Evolutionary conservation across 2,329 filamentous ascomycete genomes (phyloP), one percentile per base, ranked within the genome.

Genomic region (Colletotrichum falcatum): DNA sequence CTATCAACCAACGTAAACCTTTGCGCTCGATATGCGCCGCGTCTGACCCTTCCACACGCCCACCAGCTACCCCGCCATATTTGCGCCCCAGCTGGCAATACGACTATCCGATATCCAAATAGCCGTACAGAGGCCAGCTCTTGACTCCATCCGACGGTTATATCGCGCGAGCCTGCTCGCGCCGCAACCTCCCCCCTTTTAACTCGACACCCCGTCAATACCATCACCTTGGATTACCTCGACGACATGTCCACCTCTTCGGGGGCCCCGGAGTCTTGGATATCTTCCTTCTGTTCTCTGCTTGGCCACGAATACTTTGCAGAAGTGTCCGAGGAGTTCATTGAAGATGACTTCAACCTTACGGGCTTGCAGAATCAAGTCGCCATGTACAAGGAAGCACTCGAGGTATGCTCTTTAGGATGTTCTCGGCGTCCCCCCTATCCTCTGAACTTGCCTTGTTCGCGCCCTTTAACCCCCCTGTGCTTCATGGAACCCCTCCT

Each of bases 311-410:
- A 99, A 82, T 99, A 98, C 84, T 99, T 99, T 82, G 96, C 96
- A 73, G 96, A 99, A 85, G 95, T 99, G 61, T 96, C 94, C 55
- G 96, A 99, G 83, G 96, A 99, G 78, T 99, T 99, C 77, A 98
- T 99, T 79, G 96, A 99, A 82, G 96, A 99, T 90, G 96, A 99
- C 82, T 99, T 99, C 87, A 99, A 99, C 82, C 87, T 99, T 74
- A 99, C 96, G 0, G 96, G 96, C 60, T 86, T 99, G 77, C 94
- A 97, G 82, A 93, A 91, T 71, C 95, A 98, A 83, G 96, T 99
- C 62, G 92, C 94, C 74, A 97, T 98, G 93, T 99, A 99, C 82
- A 99, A 98, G 83, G 96, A 99, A 83, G 96, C 96, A 16, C 85
- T 99, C 73, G 96, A 99, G 86, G 89, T 91, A 82, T 37, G 49